Percentiles rank a stretch among this genome's conserved stretches.
phyloP scores from a whole-genome alignment of 2,329 filamentous ascomycete genomes.

The Cladosporium sp. region DNA sequence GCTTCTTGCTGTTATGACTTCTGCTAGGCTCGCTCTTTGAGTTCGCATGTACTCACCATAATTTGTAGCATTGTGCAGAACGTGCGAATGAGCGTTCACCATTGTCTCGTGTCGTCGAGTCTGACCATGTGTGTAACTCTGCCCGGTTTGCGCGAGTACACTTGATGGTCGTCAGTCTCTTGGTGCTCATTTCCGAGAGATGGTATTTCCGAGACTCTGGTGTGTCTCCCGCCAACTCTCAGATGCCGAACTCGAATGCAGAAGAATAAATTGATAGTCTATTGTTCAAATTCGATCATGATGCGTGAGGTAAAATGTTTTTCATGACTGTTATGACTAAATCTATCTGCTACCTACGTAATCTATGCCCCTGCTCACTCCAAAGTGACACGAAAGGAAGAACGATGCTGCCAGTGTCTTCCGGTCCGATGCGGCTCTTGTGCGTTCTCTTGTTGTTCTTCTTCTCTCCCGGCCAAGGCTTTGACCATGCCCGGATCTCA shows the following conservation, averaged over 20 bases:
- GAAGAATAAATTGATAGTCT: neutral
- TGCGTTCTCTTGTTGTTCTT: slow-evolving; percentile 45
- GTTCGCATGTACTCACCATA: neutral
- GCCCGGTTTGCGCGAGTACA: neutral
- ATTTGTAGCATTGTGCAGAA: neutral
- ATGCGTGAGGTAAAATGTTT: neutral
- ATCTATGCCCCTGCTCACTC: neutral
- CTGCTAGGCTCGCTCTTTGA: neutral
- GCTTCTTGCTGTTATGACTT: neutral
- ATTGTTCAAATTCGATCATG: neutral
- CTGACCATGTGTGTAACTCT: neutral
- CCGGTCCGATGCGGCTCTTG: slow-evolving; percentile 40
- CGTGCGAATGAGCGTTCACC: neutral
- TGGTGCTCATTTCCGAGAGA: neutral
- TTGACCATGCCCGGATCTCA: slow-evolving; percentile 43
- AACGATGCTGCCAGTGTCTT: slow-evolving; percentile 42
- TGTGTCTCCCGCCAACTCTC: neutral
- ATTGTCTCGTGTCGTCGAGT: neutral
- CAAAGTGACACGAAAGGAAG: slow-evolving; percentile 37
- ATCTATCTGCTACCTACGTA: neutral
- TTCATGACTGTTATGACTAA: neutral
- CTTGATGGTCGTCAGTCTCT: neutral
- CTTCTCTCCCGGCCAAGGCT: slow-evolving; percentile 43
- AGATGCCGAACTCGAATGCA: neutral
- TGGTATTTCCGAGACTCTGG: neutral